Evolutionary conservation across 1,139 yeast species (phyloP), one percentile per base, ranked within the genome.

Genomic region (Suhomyces ambrosiae): DNA sequence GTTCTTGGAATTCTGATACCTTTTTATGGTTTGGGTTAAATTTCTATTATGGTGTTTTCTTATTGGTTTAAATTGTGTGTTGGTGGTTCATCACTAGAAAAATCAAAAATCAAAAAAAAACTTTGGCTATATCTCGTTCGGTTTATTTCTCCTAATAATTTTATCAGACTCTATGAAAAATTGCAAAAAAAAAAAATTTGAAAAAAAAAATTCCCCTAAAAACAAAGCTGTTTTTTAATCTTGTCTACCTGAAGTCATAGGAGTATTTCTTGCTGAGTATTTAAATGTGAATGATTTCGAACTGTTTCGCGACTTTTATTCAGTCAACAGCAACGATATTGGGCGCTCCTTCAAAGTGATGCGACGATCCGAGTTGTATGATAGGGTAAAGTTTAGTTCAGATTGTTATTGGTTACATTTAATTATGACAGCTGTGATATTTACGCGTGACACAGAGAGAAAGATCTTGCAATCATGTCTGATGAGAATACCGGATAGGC

Each of bases 1-100:
- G 39, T 60, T 56, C 41, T 57, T 61, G 46, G 50, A 58, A 42
- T 56, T 58, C 34, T 59, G 42, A 33, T 32, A 21, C 32, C 33
- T 23, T 5, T 27, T 15, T 18, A 15, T 13, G 25, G 14, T 25
- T 14, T 32, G 35, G 37, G 27, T 29, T 34, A 27, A 33, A 34
- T 37, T 43, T 42, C 28, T 44, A 32, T 19, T 24, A 47, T 45
- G 47, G 47, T 37, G 39, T 24, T 43, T 45, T 42, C 32, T 24
- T 38, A 12, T 30, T 37, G 38, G 26, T 35, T 32, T 15, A 26
- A 23, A 29, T 35, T 36, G 26, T 32, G 18, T 33, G 32, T 33
- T 16, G 27, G 23, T 25, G 30, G n/a, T 18, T 18, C 21, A 18
- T 27, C 17, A 9, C 25, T 16, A 27, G 25, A 33, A 35, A 26